Evolutionary conservation across 2,329 filamentous ascomycete genomes (phyloP), one percentile per base, ranked within the genome.

Genomic region (Microdochium paspali): DNA sequence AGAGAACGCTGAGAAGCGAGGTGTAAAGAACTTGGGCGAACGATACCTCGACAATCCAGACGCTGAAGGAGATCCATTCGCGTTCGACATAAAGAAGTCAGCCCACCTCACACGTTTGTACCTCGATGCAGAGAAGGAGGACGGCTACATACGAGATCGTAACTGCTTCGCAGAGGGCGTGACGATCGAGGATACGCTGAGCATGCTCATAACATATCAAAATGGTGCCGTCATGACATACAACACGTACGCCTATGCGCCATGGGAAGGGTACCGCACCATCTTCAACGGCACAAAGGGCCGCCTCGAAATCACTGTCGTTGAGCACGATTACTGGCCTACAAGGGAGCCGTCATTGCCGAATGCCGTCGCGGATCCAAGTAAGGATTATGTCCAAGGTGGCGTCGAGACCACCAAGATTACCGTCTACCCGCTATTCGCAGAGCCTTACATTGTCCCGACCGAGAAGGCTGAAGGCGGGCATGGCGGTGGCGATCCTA

Each of bases 151-250:
- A 49, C 66, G 71, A 1, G 71, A 74, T 31, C 68, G 71, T 40
- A 72, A 65, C 44, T 69, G 71, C 9, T 74, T 74, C 47, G 63
- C 67, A 0, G 71, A 74, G 48, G 71, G 71, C 10, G 73, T 74
- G 47, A 72, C 61, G 45, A 74, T 74, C 35, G 70, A 74, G 51
- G 71, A 74, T 50, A 74, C 68, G 1, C 67, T 73, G 62, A 66
- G 64, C 4, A 64, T 73, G 30, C 59, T 74, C 50, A 68, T 73
- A 26, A 60, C 64, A 44, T 73, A 74, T 49, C 56, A 60, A 26
- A 67, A 62, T 25, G 62, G 66, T 10, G 67, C 69, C 0, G 64
- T 71, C n/a, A 54, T 73, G 52, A 73, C 70, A 1, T 74, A 74
- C 47, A 69, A 58, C 46, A 56, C 67, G 23, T 64, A 61, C 9